phyloP scores from a whole-genome alignment of 176 grass and related monocot genomes.

The Carex parvula region DNA sequence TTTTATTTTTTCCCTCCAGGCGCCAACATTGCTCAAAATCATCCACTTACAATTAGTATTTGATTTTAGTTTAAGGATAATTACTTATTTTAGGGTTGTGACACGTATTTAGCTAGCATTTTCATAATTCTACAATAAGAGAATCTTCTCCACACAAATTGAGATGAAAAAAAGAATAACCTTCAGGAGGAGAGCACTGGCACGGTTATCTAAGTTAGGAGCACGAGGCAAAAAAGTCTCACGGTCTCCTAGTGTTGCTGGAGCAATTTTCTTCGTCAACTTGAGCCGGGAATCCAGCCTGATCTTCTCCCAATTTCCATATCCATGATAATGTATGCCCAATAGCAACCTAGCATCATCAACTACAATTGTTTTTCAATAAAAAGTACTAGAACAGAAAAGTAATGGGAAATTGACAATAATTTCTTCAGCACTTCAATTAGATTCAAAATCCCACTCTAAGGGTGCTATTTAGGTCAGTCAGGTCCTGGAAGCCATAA shows the following conservation, averaged over 20 bases:
- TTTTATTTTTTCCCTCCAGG: too few species aligned
- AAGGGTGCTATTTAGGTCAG: background rate
- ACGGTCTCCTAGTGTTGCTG: conserved; percentile 84
- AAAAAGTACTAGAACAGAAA: background rate
- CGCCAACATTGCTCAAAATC: background rate
- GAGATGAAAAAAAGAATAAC: conserved; percentile 23
- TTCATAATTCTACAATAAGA: conserved; percentile 11
- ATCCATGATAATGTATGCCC: conserved; percentile 97
- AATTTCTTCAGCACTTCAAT: background rate
- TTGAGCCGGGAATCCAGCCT: conserved; percentile 75
- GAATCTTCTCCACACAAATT: background rate
- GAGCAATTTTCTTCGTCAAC: conserved; percentile 87
- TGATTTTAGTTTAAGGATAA: background rate
- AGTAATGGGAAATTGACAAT: background rate
- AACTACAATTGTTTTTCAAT: conserved; percentile 39
- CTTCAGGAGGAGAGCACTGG: conserved; percentile 89
- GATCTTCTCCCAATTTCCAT: conserved; percentile 99
- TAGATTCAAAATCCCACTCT: background rate
- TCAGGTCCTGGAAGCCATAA: background rate
- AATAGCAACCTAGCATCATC: conserved; percentile 97
- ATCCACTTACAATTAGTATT: background rate
- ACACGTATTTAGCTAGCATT: too few species aligned
- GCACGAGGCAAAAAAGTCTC: conserved; percentile 96
- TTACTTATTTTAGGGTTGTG: background rate
- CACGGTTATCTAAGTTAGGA: conserved; percentile 98